These are phyloP conservation scores for Paecilomyces sp. DNA, from an alignment of 2,329 filamentous ascomycete species.

Conservation along the genomic window DNA sequence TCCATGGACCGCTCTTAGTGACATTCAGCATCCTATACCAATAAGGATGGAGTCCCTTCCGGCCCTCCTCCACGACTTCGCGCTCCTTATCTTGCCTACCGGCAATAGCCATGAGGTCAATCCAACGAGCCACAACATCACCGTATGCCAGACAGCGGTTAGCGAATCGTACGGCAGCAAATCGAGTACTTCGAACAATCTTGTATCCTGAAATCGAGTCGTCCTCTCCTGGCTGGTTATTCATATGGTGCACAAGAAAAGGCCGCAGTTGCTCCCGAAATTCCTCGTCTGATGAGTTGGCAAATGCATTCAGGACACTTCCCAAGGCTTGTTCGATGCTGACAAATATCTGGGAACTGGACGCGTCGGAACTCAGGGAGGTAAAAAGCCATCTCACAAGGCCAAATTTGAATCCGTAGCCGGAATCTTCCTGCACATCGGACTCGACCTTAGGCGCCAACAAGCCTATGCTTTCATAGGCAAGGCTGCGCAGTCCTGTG, in stretches of 20 bases:
- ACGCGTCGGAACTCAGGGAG: constrained; percentile 73
- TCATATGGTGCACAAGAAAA: constrained; percentile 65
- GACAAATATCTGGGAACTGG: constrained; percentile 64
- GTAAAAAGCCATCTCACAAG: constrained; percentile 72
- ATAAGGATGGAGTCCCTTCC: constrained; percentile 75
- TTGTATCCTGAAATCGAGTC: constrained; percentile 30
- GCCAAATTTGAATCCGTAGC: constrained; percentile 41
- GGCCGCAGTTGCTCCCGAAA: constrained; percentile 40
- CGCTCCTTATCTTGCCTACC: constrained; percentile 57
- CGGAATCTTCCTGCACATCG: constrained; percentile 14
- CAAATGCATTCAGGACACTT: constrained; percentile 59
- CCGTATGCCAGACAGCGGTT: constrained; percentile 78
- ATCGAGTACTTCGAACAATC: constrained; percentile 67
- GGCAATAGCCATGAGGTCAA: constrained; percentile 75
- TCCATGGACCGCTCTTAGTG: constrained; percentile 35
- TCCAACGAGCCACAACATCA: constrained; percentile 76
- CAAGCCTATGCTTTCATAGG: constrained; percentile 85
- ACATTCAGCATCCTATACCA: constrained; percentile 60
- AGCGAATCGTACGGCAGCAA: constrained; percentile 78
- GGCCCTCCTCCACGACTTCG: constrained; percentile 84
- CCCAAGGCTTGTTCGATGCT: constrained; percentile 87
- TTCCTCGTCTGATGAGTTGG: constrained; percentile 35
- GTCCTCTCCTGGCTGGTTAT: constrained; percentile 35
- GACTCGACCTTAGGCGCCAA: constrained; percentile 50
- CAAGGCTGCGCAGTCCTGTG: constrained; percentile 64